Conservation (phyloP, 1,284 basidiomycete species). For the Veloboletus limbatus region DNA sequence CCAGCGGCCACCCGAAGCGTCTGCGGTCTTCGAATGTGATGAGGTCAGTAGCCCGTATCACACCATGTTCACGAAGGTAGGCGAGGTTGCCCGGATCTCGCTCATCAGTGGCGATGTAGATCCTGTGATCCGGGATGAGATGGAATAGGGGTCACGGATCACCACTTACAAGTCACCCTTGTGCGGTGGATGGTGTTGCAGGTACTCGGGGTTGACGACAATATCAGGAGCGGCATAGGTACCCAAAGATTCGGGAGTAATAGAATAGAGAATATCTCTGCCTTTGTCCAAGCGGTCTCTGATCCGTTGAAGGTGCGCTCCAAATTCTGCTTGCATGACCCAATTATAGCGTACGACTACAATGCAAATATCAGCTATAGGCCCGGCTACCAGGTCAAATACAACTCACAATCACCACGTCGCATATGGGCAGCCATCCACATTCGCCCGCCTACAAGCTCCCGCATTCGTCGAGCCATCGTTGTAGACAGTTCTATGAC, state of each 20-base stretch:
- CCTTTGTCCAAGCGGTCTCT: constrained; percentile 35
- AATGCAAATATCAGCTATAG: constrained; percentile 18
- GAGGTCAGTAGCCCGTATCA: constrained; percentile 39
- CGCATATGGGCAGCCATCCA: constrained; percentile 51
- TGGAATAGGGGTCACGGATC: background rate
- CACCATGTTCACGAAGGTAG: constrained; percentile 36
- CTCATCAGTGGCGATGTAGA: constrained; percentile 51
- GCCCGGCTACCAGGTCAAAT: constrained; percentile 15
- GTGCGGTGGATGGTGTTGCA: constrained; percentile 19
- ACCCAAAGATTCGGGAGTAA: constrained; percentile 20
- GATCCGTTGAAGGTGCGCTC: constrained; percentile 40
- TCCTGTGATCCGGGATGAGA: constrained; percentile 29
- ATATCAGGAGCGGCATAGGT: constrained; percentile 32
- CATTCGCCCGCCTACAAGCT: constrained; percentile 36
- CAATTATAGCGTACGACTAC: constrained; percentile 36
- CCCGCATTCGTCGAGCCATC: constrained; percentile 38
- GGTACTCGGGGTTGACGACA: constrained; percentile 20
- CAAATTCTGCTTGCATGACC: constrained; percentile 36
- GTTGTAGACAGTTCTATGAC: constrained; percentile 35
- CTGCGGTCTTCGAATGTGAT: constrained; percentile 42
- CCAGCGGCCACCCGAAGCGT: constrained; percentile 42
- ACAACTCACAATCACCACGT: constrained; percentile 42
- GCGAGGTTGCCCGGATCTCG: constrained; percentile 37
- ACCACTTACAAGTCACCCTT: constrained; percentile 26
- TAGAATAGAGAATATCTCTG: constrained; percentile 26